Evolutionary conservation across 306 rosid species (phyloP).

Genomic region (Ormosia emarginata): DNA sequence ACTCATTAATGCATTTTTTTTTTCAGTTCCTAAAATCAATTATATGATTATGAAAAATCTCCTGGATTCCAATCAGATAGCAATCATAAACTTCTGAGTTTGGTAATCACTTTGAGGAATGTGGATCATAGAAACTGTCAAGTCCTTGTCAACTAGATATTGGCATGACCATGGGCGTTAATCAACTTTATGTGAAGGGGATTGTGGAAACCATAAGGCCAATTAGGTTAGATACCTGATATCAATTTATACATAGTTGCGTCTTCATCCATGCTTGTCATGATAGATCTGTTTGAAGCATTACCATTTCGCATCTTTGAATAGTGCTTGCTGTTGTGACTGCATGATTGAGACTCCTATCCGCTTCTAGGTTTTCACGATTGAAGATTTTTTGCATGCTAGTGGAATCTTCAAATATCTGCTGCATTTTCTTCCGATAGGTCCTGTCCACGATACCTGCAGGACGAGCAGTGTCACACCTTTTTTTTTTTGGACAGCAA

Average conservation of each 20-base stretch:
- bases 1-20: slow-evolving; percentile 17
- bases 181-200: neutral
- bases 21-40: neutral
- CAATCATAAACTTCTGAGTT: neutral
- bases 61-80: neutral
- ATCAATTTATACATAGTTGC: neutral
- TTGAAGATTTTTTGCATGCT: neutral
- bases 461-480: neutral
- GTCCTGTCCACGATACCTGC: neutral
- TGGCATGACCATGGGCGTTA: neutral
- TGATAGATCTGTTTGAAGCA: neutral
- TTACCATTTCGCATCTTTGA: neutral
- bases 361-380: neutral
- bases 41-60: neutral
- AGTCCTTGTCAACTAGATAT: neutral
- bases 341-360: neutral
- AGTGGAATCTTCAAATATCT: neutral
- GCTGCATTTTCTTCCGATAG: neutral
- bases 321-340: neutral
- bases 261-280: neutral
- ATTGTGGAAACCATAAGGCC: neutral
- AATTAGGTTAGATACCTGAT: neutral
- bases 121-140: neutral
- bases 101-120: neutral
- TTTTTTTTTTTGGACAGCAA: too few relatives aligned